Base-by-base conservation (phyloP, 148 eudicot genomes). In the Bassia scoparia region DNA sequence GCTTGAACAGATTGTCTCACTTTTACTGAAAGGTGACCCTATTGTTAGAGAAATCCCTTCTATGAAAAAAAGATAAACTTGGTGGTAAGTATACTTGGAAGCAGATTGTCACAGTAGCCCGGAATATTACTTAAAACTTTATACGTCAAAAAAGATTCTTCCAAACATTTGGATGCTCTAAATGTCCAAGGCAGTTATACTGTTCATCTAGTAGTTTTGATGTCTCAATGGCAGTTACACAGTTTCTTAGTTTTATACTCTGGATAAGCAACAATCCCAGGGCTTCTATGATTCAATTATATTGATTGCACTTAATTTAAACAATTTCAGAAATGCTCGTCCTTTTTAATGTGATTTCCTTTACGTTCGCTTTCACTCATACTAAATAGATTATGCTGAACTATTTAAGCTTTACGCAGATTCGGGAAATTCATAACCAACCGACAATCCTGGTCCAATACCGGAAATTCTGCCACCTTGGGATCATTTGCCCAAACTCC, bases 401-500 rank as follows among this genome's bases (percentile, higher is more conserved):
- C 30, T 46, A 27, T 54, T 30, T 64, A n/a, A 56, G n/a, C 54
- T 4, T 69, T 18, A 17, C 52, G 60, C 77, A 78, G 77, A 46
- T 60, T 26, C 24, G 63, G 59, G 37, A 78, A 61, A 50, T 21
- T 20, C 29, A 46, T 52, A 17, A 27, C 31, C 64, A 63, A 68
- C 18, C 77, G 27, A 61, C 24, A 34, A 8, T 66, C 44, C 14
- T 52, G 70, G 63, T 29, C 8, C 52, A 73, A 61, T 37, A 61
- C 81, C 18, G 67, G 48, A 62, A 61, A 46, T 74, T 61, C 49
- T 13, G 70, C 62, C 23, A 61, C 23, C 49, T 30, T 49, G 55
- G 52, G 69, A 73, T 73, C 70, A 49, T 18, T n/a, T 70, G 23
- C 77, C 43, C 52, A 44, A 67, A 7, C 31, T 66, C 41, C 69